Conservation (phyloP, 768 basidiomycete species). For the Boletus pseudopeckii region DNA sequence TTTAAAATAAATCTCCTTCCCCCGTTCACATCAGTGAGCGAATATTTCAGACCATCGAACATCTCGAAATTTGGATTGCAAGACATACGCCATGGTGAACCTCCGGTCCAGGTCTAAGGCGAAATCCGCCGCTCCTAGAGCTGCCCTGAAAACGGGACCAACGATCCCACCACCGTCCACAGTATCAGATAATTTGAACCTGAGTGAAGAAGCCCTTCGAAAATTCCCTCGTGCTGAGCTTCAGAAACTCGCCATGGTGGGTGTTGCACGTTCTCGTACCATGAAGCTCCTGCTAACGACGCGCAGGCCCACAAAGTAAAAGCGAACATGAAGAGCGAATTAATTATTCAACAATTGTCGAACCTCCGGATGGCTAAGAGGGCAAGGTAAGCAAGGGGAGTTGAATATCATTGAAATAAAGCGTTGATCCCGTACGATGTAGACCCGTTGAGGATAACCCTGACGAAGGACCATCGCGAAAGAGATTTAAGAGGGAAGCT, state of each 20-base stretch:
- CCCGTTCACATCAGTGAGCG: not conserved
- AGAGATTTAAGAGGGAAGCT: slow-evolving; percentile 8
- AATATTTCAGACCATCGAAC: not conserved
- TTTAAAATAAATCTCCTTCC: not conserved
- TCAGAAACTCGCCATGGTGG: slow-evolving; percentile 28
- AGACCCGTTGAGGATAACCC: slow-evolving; percentile 8
- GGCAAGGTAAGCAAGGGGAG: slow-evolving; percentile 7
- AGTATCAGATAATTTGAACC: not conserved
- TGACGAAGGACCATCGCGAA: slow-evolving; percentile 14
- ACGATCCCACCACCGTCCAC: not conserved
- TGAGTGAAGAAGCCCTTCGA: slow-evolving; percentile 19
- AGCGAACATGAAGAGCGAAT: slow-evolving; percentile 27
- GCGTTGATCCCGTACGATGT: not conserved
- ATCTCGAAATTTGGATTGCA: not conserved
- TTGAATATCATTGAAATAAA: not conserved
- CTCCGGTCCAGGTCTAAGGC: slow-evolving; percentile 11
- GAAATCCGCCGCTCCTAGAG: not conserved
- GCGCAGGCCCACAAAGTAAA: slow-evolving; percentile 21
- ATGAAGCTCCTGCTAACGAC: not conserved
- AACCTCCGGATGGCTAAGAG: slow-evolving; percentile 10
- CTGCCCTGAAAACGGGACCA: not conserved
- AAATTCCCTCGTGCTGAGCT: slow-evolving; percentile 23
- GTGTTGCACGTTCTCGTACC: not conserved
- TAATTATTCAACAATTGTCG: slow-evolving; percentile 23
- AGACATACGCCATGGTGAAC: slow-evolving; percentile 7